Evolutionary conservation across 2,329 filamentous ascomycete species (phyloP).

Genomic region (Fusarium fujikuroi): DNA sequence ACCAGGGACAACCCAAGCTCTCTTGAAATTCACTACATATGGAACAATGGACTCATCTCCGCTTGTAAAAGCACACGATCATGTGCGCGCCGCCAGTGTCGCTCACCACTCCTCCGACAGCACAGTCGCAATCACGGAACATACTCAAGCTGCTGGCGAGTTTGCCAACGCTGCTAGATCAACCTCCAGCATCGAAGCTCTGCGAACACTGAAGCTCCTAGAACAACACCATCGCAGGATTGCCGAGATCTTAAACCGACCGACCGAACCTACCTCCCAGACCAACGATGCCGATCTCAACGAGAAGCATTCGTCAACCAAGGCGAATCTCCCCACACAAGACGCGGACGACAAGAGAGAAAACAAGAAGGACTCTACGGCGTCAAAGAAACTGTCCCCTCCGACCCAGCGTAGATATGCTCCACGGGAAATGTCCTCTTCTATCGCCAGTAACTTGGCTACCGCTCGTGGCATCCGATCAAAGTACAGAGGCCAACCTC

Average conservation of each 20-base stretch:
- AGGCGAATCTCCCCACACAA: conserved; percentile 25
- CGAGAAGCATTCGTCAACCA: conserved; percentile 47
- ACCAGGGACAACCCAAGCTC: background rate
- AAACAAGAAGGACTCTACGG: conserved; percentile 26
- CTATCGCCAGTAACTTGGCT: conserved; percentile 88
- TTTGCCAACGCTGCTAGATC: conserved; percentile 84
- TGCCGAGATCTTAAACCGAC: conserved; percentile 81
- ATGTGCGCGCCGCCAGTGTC: conserved; percentile 86
- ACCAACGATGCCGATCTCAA: conserved; percentile 38
- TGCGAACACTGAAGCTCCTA: conserved; percentile 85
- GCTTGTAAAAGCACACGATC: conserved; percentile 78
- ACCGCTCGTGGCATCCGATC: conserved; percentile 83
- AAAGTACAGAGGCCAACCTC: conserved; percentile 72
- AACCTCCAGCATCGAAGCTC: conserved; percentile 76
- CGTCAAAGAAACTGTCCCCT: conserved; percentile 47
- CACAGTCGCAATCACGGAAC: conserved; percentile 85
- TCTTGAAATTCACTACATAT: background rate
- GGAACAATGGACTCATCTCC: conserved; percentile 53
- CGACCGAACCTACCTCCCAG: conserved; percentile 59
- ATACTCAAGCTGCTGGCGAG: conserved; percentile 87
- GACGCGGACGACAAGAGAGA: conserved; percentile 41
- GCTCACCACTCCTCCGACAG: conserved; percentile 78
- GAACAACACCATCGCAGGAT: conserved; percentile 89
- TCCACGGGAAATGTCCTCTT: conserved; percentile 78
- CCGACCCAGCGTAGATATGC: conserved; percentile 61